Evolutionary conservation across 257 asterid genomes (phyloP).

Genomic region (Lithospermum erythrorhizon): DNA sequence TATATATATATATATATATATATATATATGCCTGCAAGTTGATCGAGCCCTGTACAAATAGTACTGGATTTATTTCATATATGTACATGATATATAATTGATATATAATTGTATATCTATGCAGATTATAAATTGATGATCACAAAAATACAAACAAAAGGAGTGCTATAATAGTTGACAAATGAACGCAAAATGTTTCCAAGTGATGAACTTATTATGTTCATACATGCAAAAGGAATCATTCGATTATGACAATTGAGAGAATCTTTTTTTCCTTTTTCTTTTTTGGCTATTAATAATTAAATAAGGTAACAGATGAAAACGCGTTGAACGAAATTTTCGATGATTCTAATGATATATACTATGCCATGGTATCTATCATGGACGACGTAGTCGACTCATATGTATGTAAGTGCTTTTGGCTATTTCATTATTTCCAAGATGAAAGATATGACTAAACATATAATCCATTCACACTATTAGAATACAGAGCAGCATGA

Average conservation of each 20-base stretch:
- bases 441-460: too few species aligned
- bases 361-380: too few species aligned
- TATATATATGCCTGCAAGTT: too few species aligned
- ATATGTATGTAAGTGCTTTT: neutral
- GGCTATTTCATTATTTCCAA: neutral
- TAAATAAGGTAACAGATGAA: neutral
- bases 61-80: too few species aligned
- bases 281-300: neutral
- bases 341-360: neutral
- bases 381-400: neutral
- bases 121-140: too few species aligned
- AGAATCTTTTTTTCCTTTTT: neutral
- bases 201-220: neutral
- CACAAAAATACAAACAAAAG: neutral
- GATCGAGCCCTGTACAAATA: too few species aligned
- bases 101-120: too few species aligned
- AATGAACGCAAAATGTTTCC: neutral
- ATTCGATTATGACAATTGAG: neutral
- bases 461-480: neutral
- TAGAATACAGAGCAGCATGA: too few species aligned
- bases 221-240: neutral
- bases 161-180: neutral
- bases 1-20: too few species aligned
- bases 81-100: too few species aligned
- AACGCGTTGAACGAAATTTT: neutral